Percentiles rank a stretch among this genome's conserved stretches.
These are phyloP conservation scores for Candida broadrunensis DNA, from an alignment of 805 yeast genomes.

Conservation along the genomic window DNA sequence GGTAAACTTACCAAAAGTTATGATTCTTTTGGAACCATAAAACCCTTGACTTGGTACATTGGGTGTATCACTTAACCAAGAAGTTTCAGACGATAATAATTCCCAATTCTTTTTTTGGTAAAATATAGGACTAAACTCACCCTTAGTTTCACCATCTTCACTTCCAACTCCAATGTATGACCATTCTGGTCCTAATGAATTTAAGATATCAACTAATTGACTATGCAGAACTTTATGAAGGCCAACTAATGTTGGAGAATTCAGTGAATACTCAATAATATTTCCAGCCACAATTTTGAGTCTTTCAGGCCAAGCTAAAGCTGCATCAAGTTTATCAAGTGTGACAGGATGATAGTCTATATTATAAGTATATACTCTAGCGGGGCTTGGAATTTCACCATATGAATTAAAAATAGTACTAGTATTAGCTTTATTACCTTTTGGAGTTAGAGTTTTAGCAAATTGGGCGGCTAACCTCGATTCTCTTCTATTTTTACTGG, in stretches of 20 bases:
- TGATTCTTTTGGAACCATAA: constrained; percentile 47
- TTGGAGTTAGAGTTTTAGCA: too few relatives aligned
- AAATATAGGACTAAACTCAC: constrained; percentile 28
- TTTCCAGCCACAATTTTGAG: too few relatives aligned
- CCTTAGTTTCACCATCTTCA: constrained; percentile 24
- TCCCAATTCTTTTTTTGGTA: constrained; percentile 21
- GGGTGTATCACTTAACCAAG: constrained; percentile 27
- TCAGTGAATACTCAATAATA: too few relatives aligned
- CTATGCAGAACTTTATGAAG: constrained; percentile 37
- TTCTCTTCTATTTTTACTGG: too few relatives aligned
- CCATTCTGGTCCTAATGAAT: constrained; percentile 21
- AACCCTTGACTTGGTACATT: constrained; percentile 36
- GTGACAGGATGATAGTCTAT: too few relatives aligned
- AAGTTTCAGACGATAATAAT: constrained; percentile 16
- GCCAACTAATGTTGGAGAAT: constrained; percentile 38
- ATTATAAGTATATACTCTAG: too few relatives aligned
- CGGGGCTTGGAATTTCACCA: too few relatives aligned
- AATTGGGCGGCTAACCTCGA: too few relatives aligned
- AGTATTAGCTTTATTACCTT: too few relatives aligned
- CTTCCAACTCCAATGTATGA: constrained; percentile 27
- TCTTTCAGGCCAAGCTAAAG: too few relatives aligned
- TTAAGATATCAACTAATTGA: constrained; percentile 31
- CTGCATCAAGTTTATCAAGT: too few relatives aligned
- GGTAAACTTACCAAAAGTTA: constrained; percentile 29
- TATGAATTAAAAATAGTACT: too few relatives aligned